phyloP scores from a whole-genome alignment of 108 stramenopile species.

The Conticribra weissflogii region DNA sequence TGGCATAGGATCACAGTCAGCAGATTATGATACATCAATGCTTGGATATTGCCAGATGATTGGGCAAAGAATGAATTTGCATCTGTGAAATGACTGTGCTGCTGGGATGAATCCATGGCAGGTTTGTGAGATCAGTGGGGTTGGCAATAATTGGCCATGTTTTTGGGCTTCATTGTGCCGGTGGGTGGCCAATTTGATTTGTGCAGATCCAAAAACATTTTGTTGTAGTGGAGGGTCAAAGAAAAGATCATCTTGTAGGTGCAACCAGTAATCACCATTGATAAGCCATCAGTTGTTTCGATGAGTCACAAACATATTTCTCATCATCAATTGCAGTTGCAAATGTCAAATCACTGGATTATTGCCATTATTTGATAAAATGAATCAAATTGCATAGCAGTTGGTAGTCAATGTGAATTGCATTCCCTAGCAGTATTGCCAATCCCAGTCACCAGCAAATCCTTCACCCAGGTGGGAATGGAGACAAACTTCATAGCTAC shows the following conservation, averaged over 20 bases:
- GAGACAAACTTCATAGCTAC: not conserved
- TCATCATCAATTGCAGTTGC: slow-evolving; percentile 24
- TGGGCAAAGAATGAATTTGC: too few relatives aligned
- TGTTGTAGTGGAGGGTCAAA: slow-evolving; percentile 15
- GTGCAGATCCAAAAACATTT: not conserved
- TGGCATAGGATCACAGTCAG: not conserved
- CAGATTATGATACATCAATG: not conserved
- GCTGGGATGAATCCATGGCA: too few relatives aligned
- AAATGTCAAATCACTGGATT: slow-evolving; percentile 16
- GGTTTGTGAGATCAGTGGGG: not conserved
- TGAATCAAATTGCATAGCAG: slow-evolving; percentile 14
- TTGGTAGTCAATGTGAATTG: slow-evolving; percentile 13
- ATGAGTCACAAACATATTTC: slow-evolving; percentile 14
- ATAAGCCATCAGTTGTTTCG: not conserved
- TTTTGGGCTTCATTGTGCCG: slow-evolving; percentile 13
- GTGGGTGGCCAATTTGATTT: not conserved
- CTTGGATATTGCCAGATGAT: not conserved
- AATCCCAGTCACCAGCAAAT: slow-evolving; percentile 13
- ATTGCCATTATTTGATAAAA: slow-evolving; percentile 13
- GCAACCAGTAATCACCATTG: slow-evolving; percentile 15
- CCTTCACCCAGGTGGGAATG: slow-evolving; percentile 24
- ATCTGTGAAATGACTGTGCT: too few relatives aligned
- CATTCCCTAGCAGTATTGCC: slow-evolving; percentile 4
- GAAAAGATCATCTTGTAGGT: not conserved
- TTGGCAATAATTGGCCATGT: slow-evolving; percentile 9